Percentiles rank a stretch among this genome's conserved stretches.
These are phyloP conservation scores for Coccomyxa sp. DNA, from an alignment of 139 green algal species.

Conservation along the genomic window DNA sequence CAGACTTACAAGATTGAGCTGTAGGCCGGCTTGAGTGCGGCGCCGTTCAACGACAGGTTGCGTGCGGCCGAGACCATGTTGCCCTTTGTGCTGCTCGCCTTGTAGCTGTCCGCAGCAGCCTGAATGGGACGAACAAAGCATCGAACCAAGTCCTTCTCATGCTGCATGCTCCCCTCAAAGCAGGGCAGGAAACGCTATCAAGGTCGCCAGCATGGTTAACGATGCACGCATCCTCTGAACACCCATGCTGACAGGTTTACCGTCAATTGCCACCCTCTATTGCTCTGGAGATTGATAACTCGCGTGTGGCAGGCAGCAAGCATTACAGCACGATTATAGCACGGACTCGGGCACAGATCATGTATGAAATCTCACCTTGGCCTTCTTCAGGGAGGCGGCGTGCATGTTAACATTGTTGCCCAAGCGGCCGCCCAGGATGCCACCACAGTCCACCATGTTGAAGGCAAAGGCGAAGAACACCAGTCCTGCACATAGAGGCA, in stretches of 20 bases:
- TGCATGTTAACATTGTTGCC: conserved; percentile 15
- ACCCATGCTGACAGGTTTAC: no score
- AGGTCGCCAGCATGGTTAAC: no score
- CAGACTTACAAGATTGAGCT: neutral
- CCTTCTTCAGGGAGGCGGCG: neutral
- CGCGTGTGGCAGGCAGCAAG: neutral
- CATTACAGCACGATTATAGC: neutral
- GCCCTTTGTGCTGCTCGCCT: neutral
- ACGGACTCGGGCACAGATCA: neutral
- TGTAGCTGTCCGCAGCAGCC: neutral
- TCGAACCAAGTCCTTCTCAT: no score
- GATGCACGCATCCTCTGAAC: no score
- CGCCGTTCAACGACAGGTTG: neutral
- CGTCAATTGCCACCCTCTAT: no score
- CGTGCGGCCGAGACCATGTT: neutral
- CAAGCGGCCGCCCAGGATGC: conserved; percentile 50
- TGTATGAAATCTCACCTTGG: neutral
- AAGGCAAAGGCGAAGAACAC: conserved; percentile 78
- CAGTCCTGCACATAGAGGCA: conserved; percentile 28
- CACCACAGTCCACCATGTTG: conserved; percentile 62
- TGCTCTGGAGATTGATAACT: no score
- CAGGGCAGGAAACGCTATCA: neutral
- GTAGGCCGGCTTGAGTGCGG: neutral
- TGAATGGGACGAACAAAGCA: neutral
- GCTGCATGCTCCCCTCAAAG: neutral